A percentile compares a stretch with the other conserved stretches of the same genome.
phyloP scores from a whole-genome alignment of 2,329 filamentous ascomycete species.

The Neofusicoccum laricinum region DNA sequence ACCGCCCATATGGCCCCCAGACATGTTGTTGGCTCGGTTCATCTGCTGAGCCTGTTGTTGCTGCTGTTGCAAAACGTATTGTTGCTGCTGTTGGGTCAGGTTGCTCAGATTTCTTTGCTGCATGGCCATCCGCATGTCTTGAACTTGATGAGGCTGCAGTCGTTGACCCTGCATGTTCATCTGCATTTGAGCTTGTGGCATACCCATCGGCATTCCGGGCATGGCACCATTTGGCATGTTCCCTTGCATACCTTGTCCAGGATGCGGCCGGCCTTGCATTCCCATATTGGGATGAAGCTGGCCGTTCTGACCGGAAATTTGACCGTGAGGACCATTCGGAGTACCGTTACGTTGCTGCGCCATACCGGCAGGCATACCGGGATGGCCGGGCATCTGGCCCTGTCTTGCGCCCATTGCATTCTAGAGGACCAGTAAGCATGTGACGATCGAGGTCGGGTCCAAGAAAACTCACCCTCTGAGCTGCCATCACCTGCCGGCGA shows the following conservation, averaged over 20 bases:
- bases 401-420: constrained; percentile 31
- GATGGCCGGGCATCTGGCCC: constrained; percentile 19
- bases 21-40: constrained; percentile 10
- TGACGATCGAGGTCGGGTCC: neutral
- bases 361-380: constrained; percentile 27
- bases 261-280: constrained; percentile 34
- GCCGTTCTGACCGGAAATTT: constrained; percentile 29
- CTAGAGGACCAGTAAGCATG: neutral
- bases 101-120: constrained; percentile 26
- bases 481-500: constrained; percentile 61
- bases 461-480: constrained; percentile 44
- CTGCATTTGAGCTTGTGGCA: constrained; percentile 70
- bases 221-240: constrained; percentile 48
- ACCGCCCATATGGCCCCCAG: neutral
- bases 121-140: constrained; percentile 39
- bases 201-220: constrained; percentile 53
- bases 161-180: constrained; percentile 55
- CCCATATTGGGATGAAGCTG: constrained; percentile 23
- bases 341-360: constrained; percentile 42
- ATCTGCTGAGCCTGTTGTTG: constrained; percentile 20
- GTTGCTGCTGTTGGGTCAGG: constrained; percentile 26
- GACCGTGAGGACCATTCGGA: constrained; percentile 32
- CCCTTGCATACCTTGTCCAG: constrained; percentile 44
- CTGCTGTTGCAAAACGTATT: constrained; percentile 18
- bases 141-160: constrained; percentile 49